Conservation (phyloP, 1,284 basidiomycete species). For the Entoloma clypeatum region DNA sequence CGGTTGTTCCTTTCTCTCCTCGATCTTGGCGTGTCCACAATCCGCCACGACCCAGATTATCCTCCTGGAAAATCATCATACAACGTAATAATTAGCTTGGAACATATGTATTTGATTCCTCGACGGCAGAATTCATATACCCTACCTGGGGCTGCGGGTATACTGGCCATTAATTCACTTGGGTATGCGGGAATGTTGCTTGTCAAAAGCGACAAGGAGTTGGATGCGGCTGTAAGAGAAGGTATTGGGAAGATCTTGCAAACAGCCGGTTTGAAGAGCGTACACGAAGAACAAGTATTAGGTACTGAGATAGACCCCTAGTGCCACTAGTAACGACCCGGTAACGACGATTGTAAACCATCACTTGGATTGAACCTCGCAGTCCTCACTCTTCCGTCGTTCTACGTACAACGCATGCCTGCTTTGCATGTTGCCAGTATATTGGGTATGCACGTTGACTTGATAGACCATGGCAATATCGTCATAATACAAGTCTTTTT, state of each 20-base stretch:
- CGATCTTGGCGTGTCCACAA: constrained; percentile 75
- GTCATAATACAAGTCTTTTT: too few species aligned
- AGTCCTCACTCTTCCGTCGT: too few species aligned
- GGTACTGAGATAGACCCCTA: constrained; percentile 30
- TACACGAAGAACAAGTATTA: constrained; percentile 33
- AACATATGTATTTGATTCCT: constrained; percentile 83
- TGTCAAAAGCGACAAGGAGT: constrained; percentile 73
- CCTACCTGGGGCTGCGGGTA: constrained; percentile 47
- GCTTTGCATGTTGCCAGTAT: too few species aligned
- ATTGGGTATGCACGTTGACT: too few species aligned
- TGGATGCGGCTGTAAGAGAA: constrained; percentile 61
- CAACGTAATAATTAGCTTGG: constrained; percentile 79
- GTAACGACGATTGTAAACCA: too few species aligned
- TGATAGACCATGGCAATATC: too few species aligned
- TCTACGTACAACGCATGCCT: too few species aligned
- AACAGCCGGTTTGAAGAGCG: constrained; percentile 58
- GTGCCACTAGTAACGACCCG: too few species aligned
- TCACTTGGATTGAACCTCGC: too few species aligned
- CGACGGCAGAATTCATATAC: constrained; percentile 56
- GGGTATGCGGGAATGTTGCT: constrained; percentile 87
- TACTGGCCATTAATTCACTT: constrained; percentile 73
- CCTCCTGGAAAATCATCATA: constrained; percentile 67
- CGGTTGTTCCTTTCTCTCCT: constrained; percentile 69
- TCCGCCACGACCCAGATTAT: constrained; percentile 60
- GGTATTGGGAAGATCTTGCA: constrained; percentile 57